These are phyloP conservation scores for Aspergillus fructus DNA, from an alignment of 2,329 filamentous ascomycete genomes.

Conservation along the genomic window DNA sequence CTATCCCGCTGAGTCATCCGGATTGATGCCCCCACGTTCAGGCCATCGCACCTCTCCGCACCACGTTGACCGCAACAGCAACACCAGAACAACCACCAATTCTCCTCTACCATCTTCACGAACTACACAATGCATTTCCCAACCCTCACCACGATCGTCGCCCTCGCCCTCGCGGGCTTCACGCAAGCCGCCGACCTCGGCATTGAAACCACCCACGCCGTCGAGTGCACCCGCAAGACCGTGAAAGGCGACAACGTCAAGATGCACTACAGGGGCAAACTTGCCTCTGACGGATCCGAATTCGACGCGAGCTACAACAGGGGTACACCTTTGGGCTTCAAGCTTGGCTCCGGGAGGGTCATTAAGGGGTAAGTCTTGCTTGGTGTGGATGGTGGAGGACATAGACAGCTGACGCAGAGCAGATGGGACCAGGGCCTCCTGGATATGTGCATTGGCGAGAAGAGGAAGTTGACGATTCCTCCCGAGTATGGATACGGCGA, in stretches of 20 bases:
- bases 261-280: conserved; percentile 86
- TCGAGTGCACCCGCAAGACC: conserved; percentile 78
- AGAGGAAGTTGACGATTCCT: conserved; percentile 85
- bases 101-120: background rate
- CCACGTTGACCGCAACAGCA: background rate
- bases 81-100: background rate
- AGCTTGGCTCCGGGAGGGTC: conserved; percentile 75
- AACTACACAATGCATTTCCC: conserved; percentile 44
- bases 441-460: conserved; percentile 95
- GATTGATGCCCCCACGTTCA: too few species aligned
- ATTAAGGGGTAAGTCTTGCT: conserved; percentile 71
- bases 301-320: conserved; percentile 86
- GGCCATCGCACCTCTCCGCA: too few species aligned
- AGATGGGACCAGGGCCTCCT: conserved; percentile 88
- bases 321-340: conserved; percentile 73
- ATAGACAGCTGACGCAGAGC: conserved; percentile 16
- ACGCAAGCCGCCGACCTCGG: conserved; percentile 59
- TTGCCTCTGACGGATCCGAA: conserved; percentile 69
- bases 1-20: background rate
- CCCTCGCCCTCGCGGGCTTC: conserved; percentile 44
- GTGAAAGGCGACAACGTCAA: conserved; percentile 73
- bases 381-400: background rate
- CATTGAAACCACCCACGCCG: conserved; percentile 72
- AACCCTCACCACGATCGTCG: conserved; percentile 38
- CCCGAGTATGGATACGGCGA: conserved; percentile 81